phyloP scores from a whole-genome alignment of 106 monocot species.

The Apostasia shenzhenica region DNA sequence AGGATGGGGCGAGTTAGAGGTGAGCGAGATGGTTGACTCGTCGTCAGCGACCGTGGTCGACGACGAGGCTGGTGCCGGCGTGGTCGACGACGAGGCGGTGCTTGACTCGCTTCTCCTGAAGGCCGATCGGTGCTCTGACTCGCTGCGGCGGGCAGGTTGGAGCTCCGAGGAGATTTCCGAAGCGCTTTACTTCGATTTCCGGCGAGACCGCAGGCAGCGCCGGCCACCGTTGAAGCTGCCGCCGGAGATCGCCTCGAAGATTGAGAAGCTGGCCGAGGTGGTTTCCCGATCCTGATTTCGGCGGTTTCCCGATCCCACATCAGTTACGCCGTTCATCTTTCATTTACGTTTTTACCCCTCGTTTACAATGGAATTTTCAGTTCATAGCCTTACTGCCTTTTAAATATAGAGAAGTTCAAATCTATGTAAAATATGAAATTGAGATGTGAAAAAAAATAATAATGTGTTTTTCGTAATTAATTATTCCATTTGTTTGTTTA shows the following conservation, averaged over 20 bases:
- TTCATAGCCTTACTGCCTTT: too few relatives aligned
- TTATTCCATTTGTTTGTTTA: too few relatives aligned
- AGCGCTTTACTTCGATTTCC: slow-evolving; percentile 13
- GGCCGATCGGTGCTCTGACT: slow-evolving; percentile 57
- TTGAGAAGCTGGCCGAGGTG: slow-evolving; percentile 20
- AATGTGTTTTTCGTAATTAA: too few relatives aligned
- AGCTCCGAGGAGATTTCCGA: slow-evolving; percentile 45
- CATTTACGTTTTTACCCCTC: too few relatives aligned
- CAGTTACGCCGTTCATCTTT: too few relatives aligned
- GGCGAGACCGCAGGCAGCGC: slow-evolving; percentile 1
- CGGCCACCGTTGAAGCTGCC: slow-evolving; percentile 20
- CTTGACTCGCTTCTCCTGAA: slow-evolving; percentile 56
- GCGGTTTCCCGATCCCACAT: neutral
- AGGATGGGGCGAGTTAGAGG: slow-evolving; percentile 68
- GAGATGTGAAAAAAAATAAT: too few relatives aligned
- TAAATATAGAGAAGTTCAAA: too few relatives aligned
- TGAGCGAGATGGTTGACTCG: slow-evolving; percentile 38
- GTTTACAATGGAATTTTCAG: too few relatives aligned
- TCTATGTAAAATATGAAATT: too few relatives aligned
- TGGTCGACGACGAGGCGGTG: slow-evolving; percentile 25
- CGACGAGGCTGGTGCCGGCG: neutral
- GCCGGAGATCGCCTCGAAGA: slow-evolving; percentile 19
- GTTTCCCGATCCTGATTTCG: slow-evolving; percentile 3
- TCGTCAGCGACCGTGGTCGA: slow-evolving; percentile 8
- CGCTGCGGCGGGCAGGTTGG: slow-evolving; percentile 69